Base-by-base conservation (phyloP, 129 eudicot genomes). In the Saposhnikovia divaricata region DNA sequence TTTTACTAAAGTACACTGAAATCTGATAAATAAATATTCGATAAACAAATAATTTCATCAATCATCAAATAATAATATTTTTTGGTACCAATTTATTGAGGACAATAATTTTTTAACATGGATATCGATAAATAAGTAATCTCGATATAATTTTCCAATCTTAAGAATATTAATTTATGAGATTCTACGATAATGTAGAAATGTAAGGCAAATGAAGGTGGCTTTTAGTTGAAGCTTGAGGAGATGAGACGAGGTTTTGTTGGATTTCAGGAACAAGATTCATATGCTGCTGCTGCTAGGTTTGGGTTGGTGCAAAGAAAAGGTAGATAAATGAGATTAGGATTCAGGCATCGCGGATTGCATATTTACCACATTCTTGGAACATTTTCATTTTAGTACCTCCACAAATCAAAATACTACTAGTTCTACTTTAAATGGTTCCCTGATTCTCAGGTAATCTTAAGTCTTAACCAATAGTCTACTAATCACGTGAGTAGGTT, bases 181-280 rank as follows among this genome's bases (percentile, higher is more conserved):
- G 37, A 34, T 34, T 34, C 2, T 34, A 34, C 37, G 37, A 34
- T 34, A 34, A 34, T 34, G 37, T 34, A 34, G 37, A 34, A 34
- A 34, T 34, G 37, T 34, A 34, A 34, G 37, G 37, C 37, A 34
- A 34, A 34, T 34, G 37, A 34, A 34, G 37, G 37, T 34, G 47
- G 50, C 59, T 51, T 76, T 18, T 18, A 15, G 69, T 51, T 53
- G 66, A 51, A 76, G 66, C 31, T 8, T 31, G 34, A 51, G 68
- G 68, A 59, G 68, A 21, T 31, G 66, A 19, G 79, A 19, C 16
- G 79, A 28, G 16, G 79, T 3, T 2, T 15, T 31, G 66, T 0
- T 19, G 43, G 79, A 51, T 51, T 76, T 48, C 43, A 45, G 68
- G 79, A 51, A 50, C 44, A 25, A 78, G 53, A 78, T 43, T 42